Evolutionary conservation across 2,329 filamentous ascomycete species (phyloP).

Genomic region (Chaetomium globosum): DNA sequence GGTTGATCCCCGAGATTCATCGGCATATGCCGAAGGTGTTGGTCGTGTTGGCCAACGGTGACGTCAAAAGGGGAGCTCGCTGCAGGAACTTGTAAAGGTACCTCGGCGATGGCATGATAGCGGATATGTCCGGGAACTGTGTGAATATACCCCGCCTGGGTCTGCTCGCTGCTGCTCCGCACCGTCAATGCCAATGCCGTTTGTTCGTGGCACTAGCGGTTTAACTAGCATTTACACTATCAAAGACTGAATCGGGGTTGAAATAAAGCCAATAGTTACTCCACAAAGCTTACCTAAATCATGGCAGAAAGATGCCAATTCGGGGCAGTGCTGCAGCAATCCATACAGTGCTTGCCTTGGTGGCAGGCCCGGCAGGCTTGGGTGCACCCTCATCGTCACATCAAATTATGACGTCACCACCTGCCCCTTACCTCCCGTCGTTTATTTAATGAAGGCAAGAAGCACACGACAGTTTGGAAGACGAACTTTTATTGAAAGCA

Average conservation of each 20-base stretch:
- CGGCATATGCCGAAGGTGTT: background rate
- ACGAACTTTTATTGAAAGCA: background rate
- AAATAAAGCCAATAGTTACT: no score
- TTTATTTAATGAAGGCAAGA: slow-evolving; percentile 23
- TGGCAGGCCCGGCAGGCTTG: background rate
- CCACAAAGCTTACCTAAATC: no score
- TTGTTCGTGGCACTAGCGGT: no score
- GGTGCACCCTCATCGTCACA: slow-evolving; percentile 30
- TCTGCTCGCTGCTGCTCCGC: no score
- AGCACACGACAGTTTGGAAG: background rate
- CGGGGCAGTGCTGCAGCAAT: background rate
- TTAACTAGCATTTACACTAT: no score
- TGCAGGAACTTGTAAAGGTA: no score
- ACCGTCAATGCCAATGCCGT: no score
- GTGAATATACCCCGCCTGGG: background rate
- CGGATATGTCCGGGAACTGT: background rate
- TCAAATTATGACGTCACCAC: slow-evolving; percentile 31
- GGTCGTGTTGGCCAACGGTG: background rate
- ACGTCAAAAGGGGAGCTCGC: background rate
- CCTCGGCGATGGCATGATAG: no score
- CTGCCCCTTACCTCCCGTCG: background rate
- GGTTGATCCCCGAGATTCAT: background rate
- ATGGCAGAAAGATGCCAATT: no score
- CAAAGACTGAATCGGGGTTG: no score
- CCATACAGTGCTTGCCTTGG: slow-evolving; percentile 6